Conservation (phyloP, 176 grass and related monocot genomes). For the Lolium rigidum region DNA sequence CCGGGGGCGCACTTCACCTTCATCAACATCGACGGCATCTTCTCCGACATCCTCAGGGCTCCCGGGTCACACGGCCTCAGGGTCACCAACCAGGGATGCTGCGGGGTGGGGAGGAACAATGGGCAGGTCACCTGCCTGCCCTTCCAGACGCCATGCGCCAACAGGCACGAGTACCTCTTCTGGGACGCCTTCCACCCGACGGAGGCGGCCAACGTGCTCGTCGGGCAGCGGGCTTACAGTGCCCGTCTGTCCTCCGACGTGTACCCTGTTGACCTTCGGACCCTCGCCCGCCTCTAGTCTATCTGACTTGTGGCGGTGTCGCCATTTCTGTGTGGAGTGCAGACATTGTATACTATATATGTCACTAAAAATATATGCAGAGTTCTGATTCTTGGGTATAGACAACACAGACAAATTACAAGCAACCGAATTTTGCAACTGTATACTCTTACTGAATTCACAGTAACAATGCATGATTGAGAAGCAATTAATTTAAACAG, state of each 20-base stretch:
- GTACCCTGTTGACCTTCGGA: constrained; percentile 68
- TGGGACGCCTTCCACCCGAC: constrained; percentile 98
- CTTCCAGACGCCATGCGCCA: constrained; percentile 71
- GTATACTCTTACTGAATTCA: background rate
- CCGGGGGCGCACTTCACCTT: constrained; percentile 81
- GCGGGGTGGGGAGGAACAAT: constrained; percentile 93
- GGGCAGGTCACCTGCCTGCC: constrained; percentile 95
- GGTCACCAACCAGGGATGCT: constrained; percentile 76
- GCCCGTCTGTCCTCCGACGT: constrained; percentile 63
- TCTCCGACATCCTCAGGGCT: constrained; percentile 59
- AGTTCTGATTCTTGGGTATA: background rate
- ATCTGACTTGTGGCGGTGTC: background rate
- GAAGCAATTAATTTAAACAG: background rate
- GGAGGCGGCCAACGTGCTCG: constrained; percentile 67
- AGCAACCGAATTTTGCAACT: background rate
- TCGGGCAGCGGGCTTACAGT: constrained; percentile 67
- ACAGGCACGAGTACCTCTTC: constrained; percentile 82
- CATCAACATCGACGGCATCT: constrained; percentile 73
- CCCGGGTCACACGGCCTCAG: constrained; percentile 49
- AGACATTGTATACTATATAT: background rate
- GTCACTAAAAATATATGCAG: background rate
- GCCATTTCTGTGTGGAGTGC: background rate
- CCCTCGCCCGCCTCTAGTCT: constrained; percentile 52
- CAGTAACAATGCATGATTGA: background rate
- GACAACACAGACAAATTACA: background rate